Evolutionary conservation across 371 early-diverging fungal genomes (phyloP), one percentile per base, ranked within the genome.

Genomic region (Apophysomyces trapeziformis): DNA sequence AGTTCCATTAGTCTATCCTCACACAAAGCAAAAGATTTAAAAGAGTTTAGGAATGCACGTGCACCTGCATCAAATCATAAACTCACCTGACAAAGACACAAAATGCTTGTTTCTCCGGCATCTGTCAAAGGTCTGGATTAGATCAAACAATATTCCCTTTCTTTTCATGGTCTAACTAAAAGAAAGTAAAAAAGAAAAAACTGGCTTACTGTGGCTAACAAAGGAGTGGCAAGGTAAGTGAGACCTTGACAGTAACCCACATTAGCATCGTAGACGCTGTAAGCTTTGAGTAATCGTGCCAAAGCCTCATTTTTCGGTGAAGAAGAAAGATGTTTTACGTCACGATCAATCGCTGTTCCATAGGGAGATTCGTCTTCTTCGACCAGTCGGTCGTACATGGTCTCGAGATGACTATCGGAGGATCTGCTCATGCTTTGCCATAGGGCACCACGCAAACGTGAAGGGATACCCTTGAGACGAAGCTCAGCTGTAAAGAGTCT

Each of bases 211-310:
- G 91, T 89, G 73, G 92, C 80, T 58, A 97, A 75, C 62, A 97
- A 63, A 8, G 96, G 92, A 2, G 91, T 93, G 5, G 89, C 94
- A 50, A 97, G 75, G 70, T 92, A 92, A 7, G 93, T 88, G 44
- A 96, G 84, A 11, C 95, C 95, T 80, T 96, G 96, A 73, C 94
- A 95, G 74, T 98, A 94, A 11, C 97, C 97, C 35, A 97, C 90
- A 64, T 93, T 93, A 4, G 89, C 67, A 75, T 98, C 97, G 62
- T 94, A 96, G 9, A 95, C 68, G 26, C 92, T 88, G 65, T 96
- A 98, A 3, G 95, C 96, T 59, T 93, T 93, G 60, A 96, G 82
- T 13, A 98, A 79, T 60, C 91, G 89, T 67, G 82, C 87, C 60
- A 96, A 72, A 21, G 82, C 78, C 60, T 87, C 87, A 60, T 96